A percentile compares a stretch with the other conserved stretches of the same genome.
phyloP scores from a whole-genome alignment of 2,329 filamentous ascomycete genomes.

The Nigrospora sphaerica region DNA sequence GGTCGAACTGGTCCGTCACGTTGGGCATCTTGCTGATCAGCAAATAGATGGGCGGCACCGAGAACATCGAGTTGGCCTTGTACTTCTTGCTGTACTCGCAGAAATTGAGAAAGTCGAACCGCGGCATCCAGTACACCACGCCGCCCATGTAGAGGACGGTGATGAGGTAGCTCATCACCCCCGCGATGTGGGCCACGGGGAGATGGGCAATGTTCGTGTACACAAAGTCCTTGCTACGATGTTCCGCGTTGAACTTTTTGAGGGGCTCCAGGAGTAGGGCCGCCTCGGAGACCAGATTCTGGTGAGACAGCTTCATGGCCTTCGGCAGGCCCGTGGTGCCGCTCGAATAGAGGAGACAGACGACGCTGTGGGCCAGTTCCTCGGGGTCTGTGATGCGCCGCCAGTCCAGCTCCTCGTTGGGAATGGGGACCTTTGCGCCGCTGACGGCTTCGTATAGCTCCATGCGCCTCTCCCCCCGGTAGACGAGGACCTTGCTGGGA shows the following conservation, averaged over 20 bases:
- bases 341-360: slow-evolving; percentile 39
- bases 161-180: slow-evolving; percentile 35
- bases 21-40: slow-evolving; percentile 48
- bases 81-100: slow-evolving; percentile 43
- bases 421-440: slow-evolving; percentile 22
- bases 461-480: slow-evolving; percentile 29
- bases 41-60: slow-evolving; percentile 54
- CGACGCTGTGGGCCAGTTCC: slow-evolving; percentile 31
- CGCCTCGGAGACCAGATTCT: slow-evolving; percentile 32
- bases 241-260: slow-evolving; percentile 19
- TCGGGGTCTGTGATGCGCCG: slow-evolving; percentile 40
- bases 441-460: slow-evolving; percentile 19
- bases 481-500: slow-evolving; percentile 39
- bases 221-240: slow-evolving; percentile 14
- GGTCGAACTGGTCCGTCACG: slow-evolving; percentile 48
- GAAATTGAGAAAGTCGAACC: slow-evolving; percentile 50
- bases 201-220: slow-evolving; percentile 33
- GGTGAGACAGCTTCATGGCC: slow-evolving; percentile 37
- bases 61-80: slow-evolving; percentile 47
- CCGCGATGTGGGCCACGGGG: slow-evolving; percentile 38
- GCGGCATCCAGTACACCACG: slow-evolving; percentile 55
- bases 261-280: slow-evolving; percentile 20
- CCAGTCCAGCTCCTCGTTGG: slow-evolving; percentile 40
- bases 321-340: slow-evolving; percentile 43
- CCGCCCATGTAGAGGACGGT: slow-evolving; percentile 33